Conservation (phyloP, 1,284 basidiomycete genomes). For the Anthracocystis panici-leucophaei region DNA sequence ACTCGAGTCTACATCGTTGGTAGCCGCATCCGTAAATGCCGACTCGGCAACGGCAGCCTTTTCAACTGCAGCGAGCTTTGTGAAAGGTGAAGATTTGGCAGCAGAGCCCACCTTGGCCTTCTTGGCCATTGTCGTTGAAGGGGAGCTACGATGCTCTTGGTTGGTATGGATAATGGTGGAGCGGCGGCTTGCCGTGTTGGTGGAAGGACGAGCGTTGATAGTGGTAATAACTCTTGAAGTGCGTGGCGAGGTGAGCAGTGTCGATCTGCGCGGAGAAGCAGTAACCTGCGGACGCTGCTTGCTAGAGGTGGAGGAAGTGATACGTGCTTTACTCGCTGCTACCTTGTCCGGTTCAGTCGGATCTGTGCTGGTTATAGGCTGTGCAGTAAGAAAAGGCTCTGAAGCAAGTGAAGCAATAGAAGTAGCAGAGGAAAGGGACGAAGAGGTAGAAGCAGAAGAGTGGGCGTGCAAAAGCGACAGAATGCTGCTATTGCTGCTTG, state of each 20-base stretch:
- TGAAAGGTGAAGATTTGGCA: conserved; percentile 43
- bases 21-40: too few species aligned
- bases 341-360: conserved; percentile 20
- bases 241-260: conserved; percentile 24
- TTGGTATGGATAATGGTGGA: conserved; percentile 11
- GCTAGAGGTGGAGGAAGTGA: conserved; percentile 17
- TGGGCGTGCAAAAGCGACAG: conserved; percentile 39
- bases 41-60: conserved; percentile 4
- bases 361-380: background rate
- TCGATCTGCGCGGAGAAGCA: conserved; percentile 11
- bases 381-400: conserved; percentile 15
- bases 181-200: conserved; percentile 23
- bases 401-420: conserved; percentile 20
- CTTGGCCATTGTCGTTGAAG: conserved; percentile 32
- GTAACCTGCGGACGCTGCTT: conserved; percentile 7
- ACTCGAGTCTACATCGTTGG: conserved; percentile 9
- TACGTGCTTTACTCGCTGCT: background rate
- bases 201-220: conserved; percentile 14
- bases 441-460: conserved; percentile 24
- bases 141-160: conserved; percentile 19
- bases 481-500: conserved; percentile 36
- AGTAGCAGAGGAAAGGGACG: conserved; percentile 22
- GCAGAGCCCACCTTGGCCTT: conserved; percentile 47
- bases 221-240: conserved; percentile 26
- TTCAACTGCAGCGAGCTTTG: conserved; percentile 13